Conservation (phyloP, 2,329 filamentous ascomycete genomes). For the Colletotrichum sp. region DNA sequence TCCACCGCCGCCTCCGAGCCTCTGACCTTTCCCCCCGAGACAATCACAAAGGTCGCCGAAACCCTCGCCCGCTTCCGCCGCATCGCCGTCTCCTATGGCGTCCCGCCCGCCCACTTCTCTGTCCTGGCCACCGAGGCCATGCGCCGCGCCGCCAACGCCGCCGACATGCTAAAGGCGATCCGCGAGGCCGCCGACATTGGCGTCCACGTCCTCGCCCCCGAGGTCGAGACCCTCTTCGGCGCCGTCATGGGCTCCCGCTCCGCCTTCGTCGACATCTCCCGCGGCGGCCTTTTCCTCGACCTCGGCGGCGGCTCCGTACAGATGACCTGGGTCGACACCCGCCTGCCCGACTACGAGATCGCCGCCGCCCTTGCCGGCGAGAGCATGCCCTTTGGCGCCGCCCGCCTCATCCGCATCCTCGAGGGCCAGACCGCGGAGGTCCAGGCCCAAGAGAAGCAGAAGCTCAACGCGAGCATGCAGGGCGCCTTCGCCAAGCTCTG, state of each 20-base stretch:
- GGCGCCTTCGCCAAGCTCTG: slow-evolving; percentile 63
- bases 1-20: slow-evolving; percentile 28
- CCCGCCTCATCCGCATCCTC: slow-evolving; percentile 58
- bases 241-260: slow-evolving; percentile 81
- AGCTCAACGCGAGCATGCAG: slow-evolving; percentile 63
- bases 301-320: slow-evolving; percentile 77
- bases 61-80: slow-evolving; percentile 73
- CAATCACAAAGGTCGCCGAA: slow-evolving; percentile 69
- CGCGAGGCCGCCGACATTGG: slow-evolving; percentile 62
- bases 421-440: slow-evolving; percentile 41
- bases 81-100: slow-evolving; percentile 73
- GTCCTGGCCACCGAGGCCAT: slow-evolving; percentile 91
- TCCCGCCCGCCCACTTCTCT: slow-evolving; percentile 68
- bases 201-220: slow-evolving; percentile 76
- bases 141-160: slow-evolving; percentile 77
- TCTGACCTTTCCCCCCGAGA: slow-evolving; percentile 53
- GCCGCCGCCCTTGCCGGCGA: slow-evolving; percentile 59
- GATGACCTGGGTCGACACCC: slow-evolving; percentile 67
- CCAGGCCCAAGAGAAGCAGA: slow-evolving; percentile 52
- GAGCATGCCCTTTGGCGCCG: slow-evolving; percentile 67
- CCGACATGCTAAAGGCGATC: slow-evolving; percentile 71
- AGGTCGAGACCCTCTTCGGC: slow-evolving; percentile 83
- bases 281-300: slow-evolving; percentile 81
- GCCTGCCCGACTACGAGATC: slow-evolving; percentile 49
- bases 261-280: slow-evolving; percentile 65